Conservation (phyloP, 2,329 filamentous ascomycete genomes). For the Colletotrichum sp. region DNA sequence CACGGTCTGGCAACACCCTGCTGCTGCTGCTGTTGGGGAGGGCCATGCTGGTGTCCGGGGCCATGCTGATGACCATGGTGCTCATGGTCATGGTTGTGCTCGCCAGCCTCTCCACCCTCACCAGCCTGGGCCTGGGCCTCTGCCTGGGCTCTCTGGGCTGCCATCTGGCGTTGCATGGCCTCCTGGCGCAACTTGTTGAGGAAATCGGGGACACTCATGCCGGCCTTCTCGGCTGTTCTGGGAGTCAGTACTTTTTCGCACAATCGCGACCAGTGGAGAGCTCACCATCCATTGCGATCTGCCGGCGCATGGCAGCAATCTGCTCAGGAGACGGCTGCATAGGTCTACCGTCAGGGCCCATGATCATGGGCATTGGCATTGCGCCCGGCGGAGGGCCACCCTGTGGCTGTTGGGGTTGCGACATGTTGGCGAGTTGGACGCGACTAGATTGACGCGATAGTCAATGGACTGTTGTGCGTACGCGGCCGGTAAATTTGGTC, state of each 20-base stretch:
- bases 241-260: background rate
- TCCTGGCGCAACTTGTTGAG: conserved; percentile 71
- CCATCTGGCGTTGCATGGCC: conserved; percentile 54
- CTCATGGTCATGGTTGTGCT: conserved; percentile 26
- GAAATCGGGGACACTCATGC: conserved; percentile 86
- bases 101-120: conserved; percentile 17
- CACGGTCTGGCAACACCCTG: conserved; percentile 7
- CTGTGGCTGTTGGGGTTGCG: background rate
- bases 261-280: background rate
- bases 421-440: conserved; percentile 9
- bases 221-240: conserved; percentile 73
- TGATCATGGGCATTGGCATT: conserved; percentile 37
- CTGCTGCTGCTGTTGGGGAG: conserved; percentile 35
- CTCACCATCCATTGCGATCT: conserved; percentile 71
- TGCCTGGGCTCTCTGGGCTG: conserved; percentile 28
- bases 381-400: background rate
- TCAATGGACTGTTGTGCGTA: background rate
- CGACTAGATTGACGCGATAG: background rate
- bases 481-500: background rate
- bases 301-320: conserved; percentile 81
- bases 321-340: conserved; percentile 72
- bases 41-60: conserved; percentile 10
- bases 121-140: background rate
- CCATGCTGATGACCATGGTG: conserved; percentile 30
- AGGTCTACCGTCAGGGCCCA: conserved; percentile 29